These are phyloP conservation scores for Ustilago esculenta DNA, from an alignment of 1,284 basidiomycete species.

Conservation along the genomic window DNA sequence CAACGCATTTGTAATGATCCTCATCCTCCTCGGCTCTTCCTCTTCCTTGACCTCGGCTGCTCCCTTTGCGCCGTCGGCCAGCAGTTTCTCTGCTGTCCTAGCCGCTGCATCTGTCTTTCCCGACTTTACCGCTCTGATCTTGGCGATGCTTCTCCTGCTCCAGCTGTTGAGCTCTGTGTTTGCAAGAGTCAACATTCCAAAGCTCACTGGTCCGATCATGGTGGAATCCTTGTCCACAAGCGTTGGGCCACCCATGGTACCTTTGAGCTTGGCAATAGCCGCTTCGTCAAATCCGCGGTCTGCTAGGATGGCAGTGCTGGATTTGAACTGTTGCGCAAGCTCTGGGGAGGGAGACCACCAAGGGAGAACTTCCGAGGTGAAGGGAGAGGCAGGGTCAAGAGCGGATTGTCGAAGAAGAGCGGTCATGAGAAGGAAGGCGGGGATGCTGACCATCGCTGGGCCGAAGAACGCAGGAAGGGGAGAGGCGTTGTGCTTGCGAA, in stretches of 20 bases:
- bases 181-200: conserved; percentile 58
- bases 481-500: conserved; percentile 51
- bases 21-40: conserved; percentile 59
- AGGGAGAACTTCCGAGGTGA: conserved; percentile 53
- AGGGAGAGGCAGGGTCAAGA: conserved; percentile 38
- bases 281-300: conserved; percentile 59
- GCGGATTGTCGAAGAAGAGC: conserved; percentile 53
- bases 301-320: conserved; percentile 47
- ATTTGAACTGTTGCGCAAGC: conserved; percentile 50
- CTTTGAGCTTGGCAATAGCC: conserved; percentile 43
- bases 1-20: conserved; percentile 74
- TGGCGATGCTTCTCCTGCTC: conserved; percentile 43
- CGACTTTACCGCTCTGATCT: conserved; percentile 21
- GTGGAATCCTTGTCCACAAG: conserved; percentile 57
- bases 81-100: conserved; percentile 28
- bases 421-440: conserved; percentile 58
- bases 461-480: conserved; percentile 54
- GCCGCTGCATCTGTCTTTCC: conserved; percentile 20
- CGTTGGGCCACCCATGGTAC: conserved; percentile 58
- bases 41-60: conserved; percentile 16
- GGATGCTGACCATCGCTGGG: conserved; percentile 56
- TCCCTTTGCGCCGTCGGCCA: not conserved
- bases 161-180: conserved; percentile 60
- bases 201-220: conserved; percentile 55
- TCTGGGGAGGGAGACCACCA: conserved; percentile 62